Conservation (phyloP, 257 asterid genomes). For the Cynanchum wilfordii region DNA sequence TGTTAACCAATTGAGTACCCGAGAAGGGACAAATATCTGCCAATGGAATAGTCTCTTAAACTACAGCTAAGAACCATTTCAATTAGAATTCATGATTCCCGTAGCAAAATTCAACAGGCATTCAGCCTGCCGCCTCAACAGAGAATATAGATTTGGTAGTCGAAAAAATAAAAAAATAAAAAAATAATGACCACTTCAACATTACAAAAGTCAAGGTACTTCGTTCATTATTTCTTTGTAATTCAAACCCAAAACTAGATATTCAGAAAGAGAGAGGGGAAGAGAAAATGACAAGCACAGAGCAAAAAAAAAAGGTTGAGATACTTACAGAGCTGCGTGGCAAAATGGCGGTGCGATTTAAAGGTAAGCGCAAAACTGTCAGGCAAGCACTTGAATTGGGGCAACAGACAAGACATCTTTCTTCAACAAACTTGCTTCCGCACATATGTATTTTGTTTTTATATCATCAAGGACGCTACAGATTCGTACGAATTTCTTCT, state of each 20-base stretch:
- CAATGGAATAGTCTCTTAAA: background rate
- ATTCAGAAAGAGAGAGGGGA: no score
- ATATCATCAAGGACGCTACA: background rate
- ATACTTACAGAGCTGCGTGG: constrained; percentile 42
- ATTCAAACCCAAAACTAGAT: background rate
- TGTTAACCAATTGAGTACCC: background rate
- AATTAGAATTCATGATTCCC: background rate
- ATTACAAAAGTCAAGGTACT: background rate
- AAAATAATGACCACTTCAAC: background rate
- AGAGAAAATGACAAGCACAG: background rate
- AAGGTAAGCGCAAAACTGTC: constrained; percentile 64
- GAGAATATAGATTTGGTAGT: background rate
- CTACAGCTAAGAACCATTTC: background rate
- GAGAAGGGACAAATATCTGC: background rate
- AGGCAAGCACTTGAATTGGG: constrained; percentile 88
- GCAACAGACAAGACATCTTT: constrained; percentile 86
- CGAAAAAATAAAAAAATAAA: background rate
- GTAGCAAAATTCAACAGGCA: background rate
- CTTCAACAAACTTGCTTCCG: constrained; percentile 25
- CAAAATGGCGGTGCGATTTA: constrained; percentile 46
- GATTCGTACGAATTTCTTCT: background rate
- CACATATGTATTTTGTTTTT: constrained; percentile 9
- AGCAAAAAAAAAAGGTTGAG: background rate
- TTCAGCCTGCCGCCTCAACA: background rate
- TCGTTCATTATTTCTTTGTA: background rate